These are phyloP conservation scores for Candida coleopterorum DNA, from an alignment of 805 yeast genomes.

Conservation along the genomic window DNA sequence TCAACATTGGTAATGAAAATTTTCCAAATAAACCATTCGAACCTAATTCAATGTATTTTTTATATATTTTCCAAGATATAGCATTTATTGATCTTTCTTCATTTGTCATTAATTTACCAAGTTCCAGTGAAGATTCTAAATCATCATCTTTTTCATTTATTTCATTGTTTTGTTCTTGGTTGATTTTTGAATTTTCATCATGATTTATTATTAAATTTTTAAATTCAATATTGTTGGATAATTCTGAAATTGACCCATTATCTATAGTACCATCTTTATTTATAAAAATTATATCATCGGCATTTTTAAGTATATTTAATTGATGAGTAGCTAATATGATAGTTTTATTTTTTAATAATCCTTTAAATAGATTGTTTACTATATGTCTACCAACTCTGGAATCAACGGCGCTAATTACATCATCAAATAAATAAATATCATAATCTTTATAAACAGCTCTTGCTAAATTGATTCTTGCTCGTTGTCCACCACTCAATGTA, in stretches of 20 bases:
- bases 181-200: slow-evolving; percentile 22
- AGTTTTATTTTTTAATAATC: slow-evolving; percentile 29
- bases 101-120: slow-evolving; percentile 30
- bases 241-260: slow-evolving; percentile 29
- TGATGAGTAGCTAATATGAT: slow-evolving; percentile 41
- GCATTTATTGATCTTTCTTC: slow-evolving; percentile 36
- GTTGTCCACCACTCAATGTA: slow-evolving; percentile 43
- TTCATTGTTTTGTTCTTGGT: background rate
- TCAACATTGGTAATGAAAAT: slow-evolving; percentile 28
- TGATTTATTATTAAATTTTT: slow-evolving; percentile 49
- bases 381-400: slow-evolving; percentile 40
- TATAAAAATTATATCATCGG: slow-evolving; percentile 35
- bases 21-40: slow-evolving; percentile 34
- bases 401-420: slow-evolving; percentile 43
- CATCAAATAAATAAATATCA: slow-evolving; percentile 34
- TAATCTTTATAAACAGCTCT: slow-evolving; percentile 36
- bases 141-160: background rate
- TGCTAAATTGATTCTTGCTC: slow-evolving; percentile 41
- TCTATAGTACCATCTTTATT: slow-evolving; percentile 40
- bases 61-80: slow-evolving; percentile 37
- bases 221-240: slow-evolving; percentile 40
- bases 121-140: slow-evolving; percentile 4
- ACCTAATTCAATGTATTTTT: slow-evolving; percentile 32
- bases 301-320: slow-evolving; percentile 32
- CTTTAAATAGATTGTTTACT: slow-evolving; percentile 29